Evolutionary conservation across 495 filamentous ascomycete genomes (phyloP).

Genomic region (Apiosordaria backusii): DNA sequence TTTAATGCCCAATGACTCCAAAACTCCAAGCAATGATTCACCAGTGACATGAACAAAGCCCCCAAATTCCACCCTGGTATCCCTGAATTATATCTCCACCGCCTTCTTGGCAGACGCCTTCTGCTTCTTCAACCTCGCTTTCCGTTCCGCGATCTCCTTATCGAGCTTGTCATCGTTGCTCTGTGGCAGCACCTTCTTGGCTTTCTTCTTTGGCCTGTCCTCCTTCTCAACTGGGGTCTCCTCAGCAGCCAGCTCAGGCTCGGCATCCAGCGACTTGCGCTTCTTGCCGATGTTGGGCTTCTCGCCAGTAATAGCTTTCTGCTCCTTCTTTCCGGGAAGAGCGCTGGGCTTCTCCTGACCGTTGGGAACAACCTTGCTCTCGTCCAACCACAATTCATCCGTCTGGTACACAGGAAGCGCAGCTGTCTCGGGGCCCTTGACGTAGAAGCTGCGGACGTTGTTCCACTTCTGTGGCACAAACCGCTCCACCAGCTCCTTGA

Average conservation of each 20-base stretch:
- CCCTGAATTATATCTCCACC: constrained; percentile 24
- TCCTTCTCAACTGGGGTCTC: constrained; percentile 41
- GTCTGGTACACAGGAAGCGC: constrained; percentile 91
- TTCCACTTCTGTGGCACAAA: constrained; percentile 80
- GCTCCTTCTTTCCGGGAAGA: constrained; percentile 29
- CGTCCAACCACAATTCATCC: constrained; percentile 82
- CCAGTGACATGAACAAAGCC: neutral
- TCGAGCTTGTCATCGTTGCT: constrained; percentile 55
- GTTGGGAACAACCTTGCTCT: constrained; percentile 68
- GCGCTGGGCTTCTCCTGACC: constrained; percentile 49
- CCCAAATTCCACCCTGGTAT: constrained; percentile 11
- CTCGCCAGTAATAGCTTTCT: constrained; percentile 43
- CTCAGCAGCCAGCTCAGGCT: constrained; percentile 42
- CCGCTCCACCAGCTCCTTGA: constrained; percentile 64
- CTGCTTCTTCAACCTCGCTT: constrained; percentile 57
- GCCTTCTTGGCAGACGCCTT: constrained; percentile 56
- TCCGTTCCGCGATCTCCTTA: constrained; percentile 55
- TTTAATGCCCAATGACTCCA: constrained; percentile 20
- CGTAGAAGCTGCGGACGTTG: constrained; percentile 74
- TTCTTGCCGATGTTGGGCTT: constrained; percentile 64
- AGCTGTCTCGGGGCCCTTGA: constrained; percentile 82
- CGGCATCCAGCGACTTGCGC: constrained; percentile 51
- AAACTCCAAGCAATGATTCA: constrained; percentile 20
- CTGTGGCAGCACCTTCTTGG: constrained; percentile 45
- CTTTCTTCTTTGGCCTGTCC: constrained; percentile 50